A percentile compares a stretch with the other conserved stretches of the same genome.
These are phyloP conservation scores for Plasmodium cynomolgi DNA, from an alignment of 169 alveolate genomes.

Conservation along the genomic window DNA sequence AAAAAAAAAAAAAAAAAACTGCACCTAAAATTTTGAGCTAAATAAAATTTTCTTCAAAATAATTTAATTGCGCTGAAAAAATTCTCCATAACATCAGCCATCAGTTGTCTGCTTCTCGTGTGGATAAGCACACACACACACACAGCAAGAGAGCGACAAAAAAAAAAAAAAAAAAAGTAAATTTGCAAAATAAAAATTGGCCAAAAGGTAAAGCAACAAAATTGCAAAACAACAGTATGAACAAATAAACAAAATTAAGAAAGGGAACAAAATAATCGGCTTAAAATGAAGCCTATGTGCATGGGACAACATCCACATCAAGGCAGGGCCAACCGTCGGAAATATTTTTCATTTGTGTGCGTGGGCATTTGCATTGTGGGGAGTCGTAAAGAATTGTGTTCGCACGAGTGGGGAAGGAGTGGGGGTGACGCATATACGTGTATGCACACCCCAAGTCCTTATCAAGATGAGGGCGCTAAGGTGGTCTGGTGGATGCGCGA, in stretches of 20 bases:
- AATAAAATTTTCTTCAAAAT: conserved; percentile 12
- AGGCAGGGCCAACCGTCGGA: background rate
- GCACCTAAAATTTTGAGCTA: background rate
- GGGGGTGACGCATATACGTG: background rate
- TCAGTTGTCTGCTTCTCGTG: conserved; percentile 7
- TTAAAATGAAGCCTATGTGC: background rate
- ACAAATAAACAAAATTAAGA: conserved; percentile 6
- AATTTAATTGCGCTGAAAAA: conserved; percentile 12
- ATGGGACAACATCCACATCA: background rate
- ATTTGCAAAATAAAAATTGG: background rate
- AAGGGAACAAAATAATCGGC: background rate
- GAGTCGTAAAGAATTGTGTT: conserved; percentile 19
- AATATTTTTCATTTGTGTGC: background rate
- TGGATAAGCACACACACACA: background rate
- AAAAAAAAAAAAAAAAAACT: background rate
- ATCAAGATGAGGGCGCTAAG: background rate
- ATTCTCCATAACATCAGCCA: conserved; percentile 5
- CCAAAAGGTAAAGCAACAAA: background rate
- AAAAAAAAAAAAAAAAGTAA: background rate
- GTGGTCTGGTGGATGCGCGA: background rate
- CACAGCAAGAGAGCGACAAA: background rate
- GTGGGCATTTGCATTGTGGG: background rate
- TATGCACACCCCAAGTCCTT: background rate
- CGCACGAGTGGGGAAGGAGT: background rate
- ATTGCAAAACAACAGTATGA: background rate